Percentiles rank a stretch among this genome's conserved stretches.
Evolutionary conservation across 345 rosid genomes (phyloP).

Genomic region (Syzygium aqueum): DNA sequence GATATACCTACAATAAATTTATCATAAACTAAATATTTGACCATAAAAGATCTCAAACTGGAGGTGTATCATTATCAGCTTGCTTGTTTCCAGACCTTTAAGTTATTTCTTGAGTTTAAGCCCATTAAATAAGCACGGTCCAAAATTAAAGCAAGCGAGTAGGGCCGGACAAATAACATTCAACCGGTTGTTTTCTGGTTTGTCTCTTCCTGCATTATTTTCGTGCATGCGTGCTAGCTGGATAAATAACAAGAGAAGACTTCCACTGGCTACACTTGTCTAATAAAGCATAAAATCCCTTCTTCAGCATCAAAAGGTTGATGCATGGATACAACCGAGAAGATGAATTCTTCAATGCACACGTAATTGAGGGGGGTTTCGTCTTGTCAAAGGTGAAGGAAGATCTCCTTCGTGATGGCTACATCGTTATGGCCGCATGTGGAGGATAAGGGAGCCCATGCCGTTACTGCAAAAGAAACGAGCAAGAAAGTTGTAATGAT

Average conservation of each 20-base stretch:
- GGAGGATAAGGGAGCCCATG: background rate
- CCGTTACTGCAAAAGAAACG: background rate
- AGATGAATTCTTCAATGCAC: background rate
- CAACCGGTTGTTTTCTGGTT: too few relatives aligned
- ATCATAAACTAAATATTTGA: too few relatives aligned
- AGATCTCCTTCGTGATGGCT: background rate
- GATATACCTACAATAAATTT: too few relatives aligned
- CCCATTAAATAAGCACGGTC: too few relatives aligned
- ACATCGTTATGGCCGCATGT: background rate
- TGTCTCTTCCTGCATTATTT: too few relatives aligned
- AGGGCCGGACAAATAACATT: too few relatives aligned
- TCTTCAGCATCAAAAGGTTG: background rate
- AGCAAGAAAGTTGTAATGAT: background rate
- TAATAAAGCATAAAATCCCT: background rate
- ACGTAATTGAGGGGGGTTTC: background rate
- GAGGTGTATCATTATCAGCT: background rate
- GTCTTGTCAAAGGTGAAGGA: background rate
- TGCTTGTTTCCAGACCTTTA: too few relatives aligned
- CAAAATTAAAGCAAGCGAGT: too few relatives aligned
- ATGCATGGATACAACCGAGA: background rate
- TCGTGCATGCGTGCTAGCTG: background rate
- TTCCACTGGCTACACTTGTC: background rate
- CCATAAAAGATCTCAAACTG: too few relatives aligned
- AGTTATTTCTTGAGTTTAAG: background rate
- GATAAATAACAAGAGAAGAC: background rate